phyloP scores from a whole-genome alignment of 2,329 filamentous ascomycete genomes.

The Botrytis tulipae region DNA sequence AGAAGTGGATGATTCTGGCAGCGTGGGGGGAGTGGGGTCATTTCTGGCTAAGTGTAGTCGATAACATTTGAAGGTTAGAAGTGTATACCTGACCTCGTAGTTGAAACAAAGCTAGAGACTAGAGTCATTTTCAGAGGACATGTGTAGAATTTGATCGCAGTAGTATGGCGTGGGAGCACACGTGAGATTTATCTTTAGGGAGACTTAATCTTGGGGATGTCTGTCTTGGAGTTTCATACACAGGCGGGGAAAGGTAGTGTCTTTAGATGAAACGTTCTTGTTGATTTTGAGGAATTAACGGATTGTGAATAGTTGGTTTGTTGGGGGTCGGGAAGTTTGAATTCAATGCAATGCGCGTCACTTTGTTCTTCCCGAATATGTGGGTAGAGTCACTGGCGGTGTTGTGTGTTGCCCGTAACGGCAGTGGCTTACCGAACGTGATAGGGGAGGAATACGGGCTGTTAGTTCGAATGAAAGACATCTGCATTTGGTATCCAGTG shows the following conservation, averaged over 20 bases:
- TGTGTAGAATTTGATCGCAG: neutral
- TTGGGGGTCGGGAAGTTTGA: accelerated
- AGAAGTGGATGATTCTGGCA: neutral
- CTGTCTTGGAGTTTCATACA: too few relatives aligned
- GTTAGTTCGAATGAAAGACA: too few relatives aligned
- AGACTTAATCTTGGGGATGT: too few relatives aligned
- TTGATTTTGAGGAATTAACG: neutral
- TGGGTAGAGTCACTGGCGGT: too few relatives aligned
- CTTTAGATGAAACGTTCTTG: neutral
- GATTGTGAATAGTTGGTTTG: neutral
- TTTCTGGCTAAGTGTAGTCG: neutral
- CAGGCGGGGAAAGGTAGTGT: neutral
- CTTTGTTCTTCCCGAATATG: neutral
- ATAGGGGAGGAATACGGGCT: too few relatives aligned
- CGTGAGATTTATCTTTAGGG: neutral
- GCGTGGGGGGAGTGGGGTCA: neutral
- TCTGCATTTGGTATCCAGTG: accelerated
- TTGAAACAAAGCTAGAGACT: too few relatives aligned
- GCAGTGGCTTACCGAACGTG: too few relatives aligned
- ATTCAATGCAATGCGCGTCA: neutral
- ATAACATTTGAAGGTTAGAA: neutral
- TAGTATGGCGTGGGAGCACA: neutral
- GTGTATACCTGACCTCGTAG: neutral
- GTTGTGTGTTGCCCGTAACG: too few relatives aligned
- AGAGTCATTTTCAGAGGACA: accelerated